A percentile compares a stretch with the other conserved stretches of the same genome.
Conservation (phyloP, 176 grass and related monocot genomes). For the Cenchrus americanus region DNA sequence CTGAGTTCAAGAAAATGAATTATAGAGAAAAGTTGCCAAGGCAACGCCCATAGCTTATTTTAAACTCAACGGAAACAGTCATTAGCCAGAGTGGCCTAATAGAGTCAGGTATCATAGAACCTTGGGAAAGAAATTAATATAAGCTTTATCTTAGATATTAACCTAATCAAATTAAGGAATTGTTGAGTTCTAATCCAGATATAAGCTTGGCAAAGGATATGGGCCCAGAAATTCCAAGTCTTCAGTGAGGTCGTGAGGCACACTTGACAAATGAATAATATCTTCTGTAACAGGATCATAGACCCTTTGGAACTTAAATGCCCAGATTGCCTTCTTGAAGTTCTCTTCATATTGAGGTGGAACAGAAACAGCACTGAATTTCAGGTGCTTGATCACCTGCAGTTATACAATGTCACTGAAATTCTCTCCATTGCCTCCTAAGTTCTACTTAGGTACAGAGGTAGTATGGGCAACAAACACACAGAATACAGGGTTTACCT, state of each 20-base stretch:
- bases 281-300: constrained; percentile 89
- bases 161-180: too few relatives aligned
- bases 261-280: constrained; percentile 70
- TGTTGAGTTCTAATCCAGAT: constrained; percentile 15
- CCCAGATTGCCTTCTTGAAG: constrained; percentile 85
- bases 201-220: constrained; percentile 81
- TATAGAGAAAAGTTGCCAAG: constrained; percentile 14
- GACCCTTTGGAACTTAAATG: constrained; percentile 93
- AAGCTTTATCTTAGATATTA: too few relatives aligned
- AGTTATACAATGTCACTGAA: constrained; percentile 36
- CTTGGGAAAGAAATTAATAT: too few relatives aligned
- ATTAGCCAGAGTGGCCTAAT: constrained; percentile 6
- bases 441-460: constrained; percentile 3
- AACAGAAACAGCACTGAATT: constrained; percentile 68
- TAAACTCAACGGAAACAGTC: background rate
- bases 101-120: background rate
- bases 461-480: constrained; percentile 15
- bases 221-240: constrained; percentile 97
- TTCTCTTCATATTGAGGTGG: constrained; percentile 86
- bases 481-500: constrained; percentile 56
- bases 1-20: constrained; percentile 25
- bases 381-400: constrained; percentile 93
- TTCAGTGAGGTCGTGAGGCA: constrained; percentile 57
- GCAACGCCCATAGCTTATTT: constrained; percentile 15
- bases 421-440: background rate